Base-by-base conservation (phyloP, 257 asterid genomes). In the Fraxinus americana region DNA sequence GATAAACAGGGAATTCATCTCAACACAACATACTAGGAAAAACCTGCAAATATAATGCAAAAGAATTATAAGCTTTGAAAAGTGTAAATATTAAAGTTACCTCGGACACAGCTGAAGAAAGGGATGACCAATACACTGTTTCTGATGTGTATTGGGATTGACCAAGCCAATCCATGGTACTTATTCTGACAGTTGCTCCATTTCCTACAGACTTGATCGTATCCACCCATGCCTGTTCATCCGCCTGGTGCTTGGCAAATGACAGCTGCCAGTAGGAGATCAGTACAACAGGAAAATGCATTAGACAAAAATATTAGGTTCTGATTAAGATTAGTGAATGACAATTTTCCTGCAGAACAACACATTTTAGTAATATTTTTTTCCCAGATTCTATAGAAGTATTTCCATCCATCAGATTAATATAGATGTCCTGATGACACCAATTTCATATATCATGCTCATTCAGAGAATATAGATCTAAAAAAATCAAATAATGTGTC, bases 101-200 rank as follows among this genome's bases (percentile, higher is more conserved):
- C 94, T 93, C 94, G 6, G 98, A 89, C 66, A 93, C 79, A 75
- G 97, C 96, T 50, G 96, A 86, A 79, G 97, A 90, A 63, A 93
- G 86, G 67, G 98, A 79, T 12, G 97, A 74, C 98, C 98, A 93
- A 75, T 85, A 91, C 39, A 91, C 86, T 23, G 92, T 86, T 48
- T 84, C 82, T 30, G 86, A 75, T 68, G 77, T 63, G 90, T 89
- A 91, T 72, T 87, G 92, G 25, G 98, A 93, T 75, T 93, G 98
- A 75, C 98, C 97, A 65, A 93, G 98, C 97, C 94, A 93, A 82
- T 93, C 96, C 98, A 93, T 91, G 57, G 97, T 91, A 77, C 86
- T 91, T 72, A 93, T 89, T 86, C 96, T 88, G 75, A 93, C 78
- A 1, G 90, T 89, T 68, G 73, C 91, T 35, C 94, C 89, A 0